phyloP scores from a whole-genome alignment of 768 basidiomycete species.

The Panaeolus papilionaceus region DNA sequence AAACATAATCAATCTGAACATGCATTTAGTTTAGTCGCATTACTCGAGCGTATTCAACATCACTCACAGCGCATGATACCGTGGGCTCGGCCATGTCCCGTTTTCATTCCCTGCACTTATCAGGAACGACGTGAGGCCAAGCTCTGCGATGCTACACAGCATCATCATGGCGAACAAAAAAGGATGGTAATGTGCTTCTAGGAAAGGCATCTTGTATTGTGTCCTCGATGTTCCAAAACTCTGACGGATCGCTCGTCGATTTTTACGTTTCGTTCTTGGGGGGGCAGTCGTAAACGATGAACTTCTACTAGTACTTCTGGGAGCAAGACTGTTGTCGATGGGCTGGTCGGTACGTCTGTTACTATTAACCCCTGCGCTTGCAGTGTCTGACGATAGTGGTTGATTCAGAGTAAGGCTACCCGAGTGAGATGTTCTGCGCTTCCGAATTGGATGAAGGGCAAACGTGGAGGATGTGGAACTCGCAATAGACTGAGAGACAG shows the following conservation, averaged over 20 bases:
- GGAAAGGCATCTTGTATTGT: slow-evolving; percentile 5
- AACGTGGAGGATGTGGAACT: not conserved
- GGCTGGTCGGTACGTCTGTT: not conserved
- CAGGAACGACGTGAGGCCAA: slow-evolving; percentile 77
- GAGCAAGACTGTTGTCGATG: not conserved
- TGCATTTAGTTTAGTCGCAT: not conserved
- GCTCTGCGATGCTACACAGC: slow-evolving; percentile 70
- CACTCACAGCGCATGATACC: slow-evolving; percentile 71
- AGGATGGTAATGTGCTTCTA: slow-evolving; percentile 61
- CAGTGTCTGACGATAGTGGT: not conserved
- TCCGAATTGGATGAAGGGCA: slow-evolving; percentile 7
- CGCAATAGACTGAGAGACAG: not conserved
- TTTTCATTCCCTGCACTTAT: slow-evolving; percentile 71
- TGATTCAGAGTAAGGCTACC: not conserved
- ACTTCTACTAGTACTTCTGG: not conserved
- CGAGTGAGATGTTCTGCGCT: slow-evolving; percentile 4
- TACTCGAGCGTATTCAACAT: slow-evolving; percentile 20
- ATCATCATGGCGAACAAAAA: slow-evolving; percentile 70
- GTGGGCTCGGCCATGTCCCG: slow-evolving; percentile 61
- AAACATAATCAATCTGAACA: slow-evolving; percentile 57
- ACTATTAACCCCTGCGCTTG: not conserved
- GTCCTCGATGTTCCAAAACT: slow-evolving; percentile 3
- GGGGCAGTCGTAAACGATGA: not conserved
- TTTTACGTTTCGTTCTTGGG: not conserved
- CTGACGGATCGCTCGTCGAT: not conserved